phyloP scores from a whole-genome alignment of 2,329 filamentous ascomycete species.

The Knufia fluminis region DNA sequence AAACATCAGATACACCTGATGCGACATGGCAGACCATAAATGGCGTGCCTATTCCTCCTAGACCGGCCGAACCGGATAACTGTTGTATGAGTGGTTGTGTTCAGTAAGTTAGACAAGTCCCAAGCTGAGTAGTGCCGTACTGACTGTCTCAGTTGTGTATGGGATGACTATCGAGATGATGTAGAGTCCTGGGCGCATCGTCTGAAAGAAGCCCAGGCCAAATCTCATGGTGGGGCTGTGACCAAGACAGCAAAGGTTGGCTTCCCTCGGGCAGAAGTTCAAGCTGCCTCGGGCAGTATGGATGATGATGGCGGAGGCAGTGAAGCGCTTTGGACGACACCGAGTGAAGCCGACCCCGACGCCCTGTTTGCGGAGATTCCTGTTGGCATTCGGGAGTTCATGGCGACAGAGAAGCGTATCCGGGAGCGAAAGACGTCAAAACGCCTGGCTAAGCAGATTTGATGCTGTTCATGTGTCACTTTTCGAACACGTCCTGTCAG shows the following conservation, averaged over 20 bases:
- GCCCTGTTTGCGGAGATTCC: slow-evolving; percentile 69
- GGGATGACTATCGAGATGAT: slow-evolving; percentile 85
- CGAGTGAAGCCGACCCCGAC: slow-evolving; percentile 38
- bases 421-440: slow-evolving; percentile 62
- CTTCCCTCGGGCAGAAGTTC: slow-evolving; percentile 31
- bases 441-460: slow-evolving; percentile 23
- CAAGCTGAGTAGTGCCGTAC: not conserved
- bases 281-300: slow-evolving; percentile 52
- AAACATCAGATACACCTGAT: slow-evolving; percentile 33
- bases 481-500: not conserved
- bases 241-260: slow-evolving; percentile 23
- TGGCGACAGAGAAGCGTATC: slow-evolving; percentile 89
- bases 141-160: slow-evolving; percentile 55
- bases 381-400: slow-evolving; percentile 90
- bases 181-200: slow-evolving; percentile 76
- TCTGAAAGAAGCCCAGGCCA: slow-evolving; percentile 51
- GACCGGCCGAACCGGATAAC: slow-evolving; percentile 85
- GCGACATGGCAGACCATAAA: slow-evolving; percentile 55
- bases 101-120: slow-evolving; percentile 37
- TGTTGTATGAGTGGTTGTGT: slow-evolving; percentile 99
- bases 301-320: slow-evolving; percentile 74
- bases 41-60: slow-evolving; percentile 72
- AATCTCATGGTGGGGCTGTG: slow-evolving; percentile 11
- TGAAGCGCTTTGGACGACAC: slow-evolving; percentile 54
- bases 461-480: not conserved